These are phyloP conservation scores for Nicotiana attenuata DNA, from an alignment of 257 asterid genomes.

Conservation along the genomic window DNA sequence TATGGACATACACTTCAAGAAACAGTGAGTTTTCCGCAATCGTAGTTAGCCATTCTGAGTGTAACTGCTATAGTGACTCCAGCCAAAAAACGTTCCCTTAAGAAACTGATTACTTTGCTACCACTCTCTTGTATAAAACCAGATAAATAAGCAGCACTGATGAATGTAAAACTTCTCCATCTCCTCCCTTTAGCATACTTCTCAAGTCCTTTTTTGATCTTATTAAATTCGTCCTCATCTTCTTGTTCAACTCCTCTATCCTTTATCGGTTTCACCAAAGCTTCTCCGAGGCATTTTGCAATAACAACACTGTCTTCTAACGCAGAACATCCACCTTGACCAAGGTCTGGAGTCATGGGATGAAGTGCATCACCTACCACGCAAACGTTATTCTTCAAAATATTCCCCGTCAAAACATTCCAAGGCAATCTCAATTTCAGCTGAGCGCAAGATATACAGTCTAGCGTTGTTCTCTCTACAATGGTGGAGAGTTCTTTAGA, in stretches of 20 bases:
- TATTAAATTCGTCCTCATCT: slow-evolving; percentile 8
- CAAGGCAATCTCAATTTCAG: slow-evolving; percentile 57
- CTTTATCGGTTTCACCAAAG: slow-evolving; percentile 3
- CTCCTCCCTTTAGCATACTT: slow-evolving; percentile 51
- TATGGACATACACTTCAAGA: slow-evolving; percentile 11
- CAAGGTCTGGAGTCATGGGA: slow-evolving; percentile 82
- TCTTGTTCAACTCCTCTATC: background rate
- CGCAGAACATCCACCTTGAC: slow-evolving; percentile 80
- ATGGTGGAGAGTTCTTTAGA: slow-evolving; percentile 26
- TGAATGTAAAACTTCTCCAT: slow-evolving; percentile 68
- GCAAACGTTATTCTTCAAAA: slow-evolving; percentile 42
- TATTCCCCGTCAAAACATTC: slow-evolving; percentile 43
- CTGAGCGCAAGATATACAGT: slow-evolving; percentile 38
- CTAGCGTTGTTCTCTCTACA: slow-evolving; percentile 43
- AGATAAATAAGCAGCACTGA: slow-evolving; percentile 44
- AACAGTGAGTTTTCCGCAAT: slow-evolving; percentile 33
- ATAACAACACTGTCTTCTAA: slow-evolving; percentile 63
- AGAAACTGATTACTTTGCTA: slow-evolving; percentile 35
- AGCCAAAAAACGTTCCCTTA: slow-evolving; percentile 40
- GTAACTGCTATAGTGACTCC: slow-evolving; percentile 18
- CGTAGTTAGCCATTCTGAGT: slow-evolving; percentile 37
- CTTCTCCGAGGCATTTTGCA: slow-evolving; percentile 50
- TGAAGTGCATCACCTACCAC: slow-evolving; percentile 77
- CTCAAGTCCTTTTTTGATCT: slow-evolving; percentile 32
- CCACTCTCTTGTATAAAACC: slow-evolving; percentile 57